Conservation (phyloP, 1,139 yeast species). For the Geotrichum candidum region DNA sequence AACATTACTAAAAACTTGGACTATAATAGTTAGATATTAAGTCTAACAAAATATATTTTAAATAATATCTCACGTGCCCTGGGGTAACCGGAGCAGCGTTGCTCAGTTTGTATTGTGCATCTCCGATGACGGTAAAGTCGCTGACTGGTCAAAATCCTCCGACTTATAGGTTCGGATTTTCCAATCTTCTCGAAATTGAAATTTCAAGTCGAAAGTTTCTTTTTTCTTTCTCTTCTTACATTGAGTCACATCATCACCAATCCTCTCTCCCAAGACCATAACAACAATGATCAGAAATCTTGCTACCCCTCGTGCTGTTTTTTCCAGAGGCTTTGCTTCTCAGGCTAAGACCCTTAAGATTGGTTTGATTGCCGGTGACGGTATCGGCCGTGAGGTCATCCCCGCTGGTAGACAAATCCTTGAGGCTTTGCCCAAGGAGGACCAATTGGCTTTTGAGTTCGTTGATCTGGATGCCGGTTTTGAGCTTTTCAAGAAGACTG, state of each 20-base stretch:
- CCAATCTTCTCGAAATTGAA: not conserved
- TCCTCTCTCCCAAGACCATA: not conserved
- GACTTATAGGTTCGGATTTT: not conserved
- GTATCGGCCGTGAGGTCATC: slow-evolving; percentile 94
- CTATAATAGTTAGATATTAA: not conserved
- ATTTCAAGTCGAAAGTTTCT: not conserved
- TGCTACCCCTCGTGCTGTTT: slow-evolving; percentile 8
- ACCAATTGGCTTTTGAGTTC: slow-evolving; percentile 75
- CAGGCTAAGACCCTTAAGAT: slow-evolving; percentile 30
- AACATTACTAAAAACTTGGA: not conserved
- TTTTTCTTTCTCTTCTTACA: slow-evolving; percentile 5
- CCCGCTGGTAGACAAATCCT: slow-evolving; percentile 88
- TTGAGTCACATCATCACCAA: slow-evolving; percentile 5
- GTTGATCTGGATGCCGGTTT: slow-evolving; percentile 89
- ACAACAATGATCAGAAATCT: slow-evolving; percentile 17
- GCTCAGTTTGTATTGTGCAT: too few relatives aligned
- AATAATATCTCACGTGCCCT: not conserved
- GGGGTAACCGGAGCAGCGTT: not conserved
- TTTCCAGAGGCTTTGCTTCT: slow-evolving; percentile 24
- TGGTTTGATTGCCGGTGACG: slow-evolving; percentile 89
- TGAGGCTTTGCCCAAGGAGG: slow-evolving; percentile 70
- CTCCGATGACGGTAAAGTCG: not conserved
- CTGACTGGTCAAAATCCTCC: not conserved
- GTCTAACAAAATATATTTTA: not conserved
- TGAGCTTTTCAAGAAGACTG: slow-evolving; percentile 86